Evolutionary conservation across 169 alveolate species (phyloP), one percentile per base, ranked within the genome.

Genomic region (Cystoisospora suis): DNA sequence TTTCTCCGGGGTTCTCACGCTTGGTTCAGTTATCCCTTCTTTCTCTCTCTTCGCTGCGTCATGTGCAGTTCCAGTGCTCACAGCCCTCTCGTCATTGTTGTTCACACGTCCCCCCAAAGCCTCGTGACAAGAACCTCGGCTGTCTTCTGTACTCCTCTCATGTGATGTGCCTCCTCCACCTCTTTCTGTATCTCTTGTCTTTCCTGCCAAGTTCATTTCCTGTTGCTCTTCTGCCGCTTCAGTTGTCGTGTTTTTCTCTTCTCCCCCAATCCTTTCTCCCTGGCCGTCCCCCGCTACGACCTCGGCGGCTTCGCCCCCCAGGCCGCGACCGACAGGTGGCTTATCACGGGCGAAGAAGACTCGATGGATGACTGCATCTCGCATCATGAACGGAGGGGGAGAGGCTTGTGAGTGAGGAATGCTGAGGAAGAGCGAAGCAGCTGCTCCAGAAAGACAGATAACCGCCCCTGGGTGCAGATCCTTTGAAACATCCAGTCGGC

Each of bases 401-500:
- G 83, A 38, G 58, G 36, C 58, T 56, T 34, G 83, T n/a, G 56
- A 34, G 56, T 34, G 58, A 23, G 83, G 56, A 29, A 34, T 29
- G n/a, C 83, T 56, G 34, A 40, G 58, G 32, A 0, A 6, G 38
- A 72, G 56, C 46, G 83, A 72, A 15, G 56, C 83, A 9, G 83
- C 83, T 9, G 56, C 15, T 34, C 58, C 83, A 4, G 83, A 72
- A 38, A 72, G 38, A 27, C 56, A 72, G 56, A 72, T n/a, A 38
- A 72, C 83, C 17, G 83, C 83, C 38, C 83, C 83, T 3, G 83
- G 83, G 56, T 72, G 83, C 56, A 72, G 23, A 17, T 72, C 83
- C 56, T 32, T 72, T 17, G 15, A 46, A 34, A 53, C 58, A 27
- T 72, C 53, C 46, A 72, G 27, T 56, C 58, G 58, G 23, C 83